Evolutionary conservation across 768 basidiomycete genomes (phyloP), one percentile per base, ranked within the genome.

Genomic region (Podaxis carcinomalis): DNA sequence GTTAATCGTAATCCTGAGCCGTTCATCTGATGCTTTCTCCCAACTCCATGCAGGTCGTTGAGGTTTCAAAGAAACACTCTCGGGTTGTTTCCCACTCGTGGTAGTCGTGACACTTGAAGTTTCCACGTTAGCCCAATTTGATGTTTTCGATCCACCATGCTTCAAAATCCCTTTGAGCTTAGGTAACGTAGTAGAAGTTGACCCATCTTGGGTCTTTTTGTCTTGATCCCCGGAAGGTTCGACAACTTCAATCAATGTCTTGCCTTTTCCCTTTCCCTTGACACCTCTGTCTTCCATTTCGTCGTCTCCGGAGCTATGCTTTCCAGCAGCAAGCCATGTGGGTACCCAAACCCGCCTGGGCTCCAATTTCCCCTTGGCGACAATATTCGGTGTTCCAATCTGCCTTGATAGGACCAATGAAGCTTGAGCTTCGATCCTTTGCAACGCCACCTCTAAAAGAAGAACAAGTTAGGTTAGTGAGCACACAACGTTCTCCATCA

Each of bases 381-480:
- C 73, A 56, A 93, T 90, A 71, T 93, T 93, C 4, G 91, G 91
- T 0, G 82, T 88, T 23, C 80, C 81, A 62, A 93, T 84, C 51
- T 83, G 78, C 23, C 89, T 83, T 1, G 90, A 90, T 47, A 92
- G 80, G 0, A 76, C 64, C n/a, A 90, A 68, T 3, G 77, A 67
- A 6, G 82, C 79, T 63, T 88, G 86, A 0, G 79, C 78, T 73
- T 90, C 88, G 50, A 89, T 81, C 7, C 83, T 83, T 66, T 88
- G 87, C 3, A 91, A 69, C 0, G 85, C 84, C 9, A 90, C 79
- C 72, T 92, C 89, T 92, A 64, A 39, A 11, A 19, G 21, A 11
- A 28, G 36, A 14, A 25, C 32, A 44, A 10, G 57, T 51, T 11
- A 54, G 32, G 57, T 56, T 39, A 59, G 57, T 51, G 10, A 54